A percentile compares a stretch with the other conserved stretches of the same genome.
phyloP scores from a whole-genome alignment of 1,284 basidiomycete species.

The Pseudozyma flocculosa region DNA sequence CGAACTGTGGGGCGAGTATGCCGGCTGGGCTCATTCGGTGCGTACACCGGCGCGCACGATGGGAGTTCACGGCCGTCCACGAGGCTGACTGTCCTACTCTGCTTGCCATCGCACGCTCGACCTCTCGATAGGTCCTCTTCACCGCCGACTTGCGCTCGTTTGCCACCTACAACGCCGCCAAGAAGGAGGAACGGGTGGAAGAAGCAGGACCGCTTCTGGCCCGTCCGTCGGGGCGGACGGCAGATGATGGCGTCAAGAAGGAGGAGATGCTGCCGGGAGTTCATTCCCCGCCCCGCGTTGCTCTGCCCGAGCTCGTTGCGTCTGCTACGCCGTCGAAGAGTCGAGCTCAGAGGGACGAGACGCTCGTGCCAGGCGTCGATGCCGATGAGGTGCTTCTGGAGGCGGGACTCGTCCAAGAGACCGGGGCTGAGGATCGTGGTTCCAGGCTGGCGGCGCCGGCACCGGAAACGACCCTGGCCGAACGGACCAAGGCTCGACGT shows the following conservation, averaged over 20 bases:
- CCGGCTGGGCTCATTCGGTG: slow-evolving; percentile 56
- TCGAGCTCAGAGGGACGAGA: too few relatives aligned
- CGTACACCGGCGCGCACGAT: too few relatives aligned
- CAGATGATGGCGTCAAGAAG: slow-evolving; percentile 6
- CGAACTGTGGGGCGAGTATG: slow-evolving; percentile 52
- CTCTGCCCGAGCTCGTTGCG: slow-evolving; percentile 11
- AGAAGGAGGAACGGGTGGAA: slow-evolving; percentile 5
- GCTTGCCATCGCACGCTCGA: too few relatives aligned
- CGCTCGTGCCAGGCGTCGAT: too few relatives aligned
- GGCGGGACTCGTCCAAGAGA: too few relatives aligned
- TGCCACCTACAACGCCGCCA: slow-evolving; percentile 24
- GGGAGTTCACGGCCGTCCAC: too few relatives aligned
- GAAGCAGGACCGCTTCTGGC: slow-evolving; percentile 1
- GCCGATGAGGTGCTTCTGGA: too few relatives aligned
- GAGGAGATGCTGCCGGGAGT: slow-evolving; percentile 9
- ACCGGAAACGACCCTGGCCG: slow-evolving; percentile 12
- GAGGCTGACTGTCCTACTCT: too few relatives aligned
- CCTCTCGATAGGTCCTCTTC: slow-evolving; percentile 46
- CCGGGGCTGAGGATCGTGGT: too few relatives aligned
- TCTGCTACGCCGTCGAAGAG: too few relatives aligned
- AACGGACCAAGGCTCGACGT: slow-evolving; percentile 25
- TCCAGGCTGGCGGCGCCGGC: too few relatives aligned
- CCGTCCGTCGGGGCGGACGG: slow-evolving; percentile 12
- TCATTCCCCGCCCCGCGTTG: slow-evolving; percentile 16
- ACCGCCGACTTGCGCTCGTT: slow-evolving; percentile 51